phyloP scores from a whole-genome alignment of 768 basidiomycete genomes.

The Chalciporus piperatus region DNA sequence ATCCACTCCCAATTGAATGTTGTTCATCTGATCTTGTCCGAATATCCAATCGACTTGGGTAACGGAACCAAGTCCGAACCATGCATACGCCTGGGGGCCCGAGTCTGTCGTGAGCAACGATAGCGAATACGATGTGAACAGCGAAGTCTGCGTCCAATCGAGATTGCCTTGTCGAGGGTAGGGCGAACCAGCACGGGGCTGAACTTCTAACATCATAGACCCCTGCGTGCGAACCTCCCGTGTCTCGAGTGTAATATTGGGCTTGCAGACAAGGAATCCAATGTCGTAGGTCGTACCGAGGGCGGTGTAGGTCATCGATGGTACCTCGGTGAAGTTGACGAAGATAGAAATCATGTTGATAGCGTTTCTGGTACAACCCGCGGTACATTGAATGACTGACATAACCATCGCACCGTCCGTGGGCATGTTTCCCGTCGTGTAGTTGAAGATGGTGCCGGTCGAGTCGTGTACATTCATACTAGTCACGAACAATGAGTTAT shows the following conservation, averaged over 20 bases:
- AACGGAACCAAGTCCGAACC: conserved; percentile 8
- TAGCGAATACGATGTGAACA: conserved; percentile 9
- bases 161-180: conserved; percentile 11
- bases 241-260: conserved; percentile 21
- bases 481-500: conserved; percentile 4
- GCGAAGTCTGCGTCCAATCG: conserved; percentile 16
- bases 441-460: conserved; percentile 11
- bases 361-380: conserved; percentile 5
- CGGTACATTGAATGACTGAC: conserved; percentile 12
- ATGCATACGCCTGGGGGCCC: conserved; percentile 5
- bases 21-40: conserved; percentile 3
- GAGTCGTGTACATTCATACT: conserved; percentile 17
- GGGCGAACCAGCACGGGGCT: background rate
- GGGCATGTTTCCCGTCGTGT: conserved; percentile 13
- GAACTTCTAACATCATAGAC: conserved; percentile 11
- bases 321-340: conserved; percentile 12
- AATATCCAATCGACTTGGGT: conserved; percentile 12
- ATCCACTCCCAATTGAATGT: background rate
- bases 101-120: conserved; percentile 7
- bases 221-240: conserved; percentile 19
- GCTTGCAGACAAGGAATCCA: conserved; percentile 22
- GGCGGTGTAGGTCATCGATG: conserved; percentile 10
- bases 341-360: conserved; percentile 12
- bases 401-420: conserved; percentile 16
- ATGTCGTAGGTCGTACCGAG: conserved; percentile 16